phyloP scores from a whole-genome alignment of 352 stramenopile genomes.

The Phytophthora litchii region DNA sequence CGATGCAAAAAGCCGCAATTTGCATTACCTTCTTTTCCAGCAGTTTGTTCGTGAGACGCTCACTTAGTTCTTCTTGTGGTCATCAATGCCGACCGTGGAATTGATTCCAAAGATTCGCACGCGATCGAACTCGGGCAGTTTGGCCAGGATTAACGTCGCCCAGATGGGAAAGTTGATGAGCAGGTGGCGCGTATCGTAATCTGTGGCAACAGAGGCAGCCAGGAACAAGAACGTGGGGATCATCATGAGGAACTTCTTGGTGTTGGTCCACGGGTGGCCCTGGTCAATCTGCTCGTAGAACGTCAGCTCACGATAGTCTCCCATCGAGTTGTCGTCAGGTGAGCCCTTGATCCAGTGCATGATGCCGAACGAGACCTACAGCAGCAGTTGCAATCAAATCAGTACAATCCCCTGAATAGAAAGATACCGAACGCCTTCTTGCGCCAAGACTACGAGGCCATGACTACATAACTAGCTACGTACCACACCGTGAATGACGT shows the following conservation, averaged over 20 bases:
- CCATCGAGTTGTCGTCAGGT: conserved; percentile 91
- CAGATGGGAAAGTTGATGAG: conserved; percentile 93
- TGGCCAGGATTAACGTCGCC: conserved; percentile 91
- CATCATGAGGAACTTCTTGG: conserved; percentile 94
- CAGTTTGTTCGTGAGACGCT: conserved; percentile 8
- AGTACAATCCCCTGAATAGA: conserved; percentile 5
- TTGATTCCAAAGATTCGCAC: conserved; percentile 97
- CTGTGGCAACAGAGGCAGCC: conserved; percentile 81
- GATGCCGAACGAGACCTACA: conserved; percentile 90
- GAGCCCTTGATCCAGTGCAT: conserved; percentile 97
- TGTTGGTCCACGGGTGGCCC: conserved; percentile 90
- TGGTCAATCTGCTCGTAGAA: conserved; percentile 97
- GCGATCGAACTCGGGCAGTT: conserved; percentile 93
- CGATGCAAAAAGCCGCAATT: conserved; percentile 11
- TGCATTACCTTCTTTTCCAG: conserved; percentile 2
- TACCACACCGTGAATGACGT: conserved; percentile 89
- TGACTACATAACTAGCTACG: conserved; percentile 9
- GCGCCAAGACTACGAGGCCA: neutral
- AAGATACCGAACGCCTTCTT: neutral
- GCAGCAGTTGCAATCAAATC: conserved; percentile 17
- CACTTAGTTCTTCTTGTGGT: conserved; percentile 70
- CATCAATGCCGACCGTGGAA: conserved; percentile 94
- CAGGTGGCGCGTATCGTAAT: conserved; percentile 89
- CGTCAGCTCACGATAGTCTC: conserved; percentile 94
- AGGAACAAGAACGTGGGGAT: conserved; percentile 93